Percentiles rank a stretch among this genome's conserved stretches.
phyloP scores from a whole-genome alignment of 352 stramenopile genomes.

The Phytopythium chamaehyphon region DNA sequence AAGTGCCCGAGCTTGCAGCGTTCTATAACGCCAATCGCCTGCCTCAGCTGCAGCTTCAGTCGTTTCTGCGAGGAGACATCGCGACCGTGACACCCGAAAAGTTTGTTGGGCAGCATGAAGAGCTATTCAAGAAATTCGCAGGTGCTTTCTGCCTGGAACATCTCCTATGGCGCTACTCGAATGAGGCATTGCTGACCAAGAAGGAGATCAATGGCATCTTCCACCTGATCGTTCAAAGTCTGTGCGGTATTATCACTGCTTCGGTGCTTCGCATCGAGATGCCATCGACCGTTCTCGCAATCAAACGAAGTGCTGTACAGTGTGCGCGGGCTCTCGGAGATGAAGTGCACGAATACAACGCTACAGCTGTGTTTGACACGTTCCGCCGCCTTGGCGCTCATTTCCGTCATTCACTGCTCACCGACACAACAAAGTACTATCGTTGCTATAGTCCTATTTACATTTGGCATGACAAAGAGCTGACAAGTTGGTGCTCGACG shows the following conservation, averaged over 20 bases:
- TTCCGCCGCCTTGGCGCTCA: slow-evolving; percentile 56
- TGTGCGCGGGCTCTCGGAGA: slow-evolving; percentile 60
- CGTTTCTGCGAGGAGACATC: slow-evolving; percentile 65
- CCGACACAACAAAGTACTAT: slow-evolving; percentile 57
- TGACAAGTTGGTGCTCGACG: background rate
- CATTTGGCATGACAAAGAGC: background rate
- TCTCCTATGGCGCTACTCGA: slow-evolving; percentile 65
- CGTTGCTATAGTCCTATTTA: background rate
- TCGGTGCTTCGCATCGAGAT: slow-evolving; percentile 55
- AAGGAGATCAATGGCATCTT: slow-evolving; percentile 84
- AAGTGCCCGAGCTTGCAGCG: slow-evolving; percentile 60
- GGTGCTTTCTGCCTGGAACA: slow-evolving; percentile 75
- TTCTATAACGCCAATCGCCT: slow-evolving; percentile 82
- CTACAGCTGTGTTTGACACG: slow-evolving; percentile 54
- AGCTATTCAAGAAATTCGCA: slow-evolving; percentile 75
- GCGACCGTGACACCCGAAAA: slow-evolving; percentile 70
- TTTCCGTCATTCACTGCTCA: slow-evolving; percentile 54
- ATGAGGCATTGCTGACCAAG: slow-evolving; percentile 64
- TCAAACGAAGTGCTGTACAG: slow-evolving; percentile 58
- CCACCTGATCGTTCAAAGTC: slow-evolving; percentile 68
- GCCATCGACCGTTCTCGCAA: slow-evolving; percentile 55
- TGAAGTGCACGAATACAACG: slow-evolving; percentile 76
- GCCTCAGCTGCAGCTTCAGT: slow-evolving; percentile 70
- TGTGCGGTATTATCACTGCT: slow-evolving; percentile 63
- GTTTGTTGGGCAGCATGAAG: slow-evolving; percentile 70